A percentile compares a stretch with the other conserved stretches of the same genome.
phyloP scores from a whole-genome alignment of 2,329 filamentous ascomycete species.

The Phoma sp. region DNA sequence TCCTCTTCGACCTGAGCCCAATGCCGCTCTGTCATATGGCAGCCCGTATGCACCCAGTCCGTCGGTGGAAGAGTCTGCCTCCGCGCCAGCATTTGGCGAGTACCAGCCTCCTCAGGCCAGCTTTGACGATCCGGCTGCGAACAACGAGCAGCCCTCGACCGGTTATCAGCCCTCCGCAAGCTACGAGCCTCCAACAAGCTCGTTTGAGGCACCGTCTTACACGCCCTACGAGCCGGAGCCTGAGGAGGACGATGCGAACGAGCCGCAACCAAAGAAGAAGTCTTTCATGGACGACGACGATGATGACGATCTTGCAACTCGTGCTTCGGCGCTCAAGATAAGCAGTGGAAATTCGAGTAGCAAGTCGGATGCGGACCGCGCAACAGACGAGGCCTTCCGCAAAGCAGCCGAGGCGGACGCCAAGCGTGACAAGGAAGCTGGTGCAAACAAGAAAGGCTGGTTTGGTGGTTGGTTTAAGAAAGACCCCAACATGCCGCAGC shows the following conservation, averaged over 20 bases:
- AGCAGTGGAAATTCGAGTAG: conserved; percentile 58
- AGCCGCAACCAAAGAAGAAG: conserved; percentile 65
- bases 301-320: conserved; percentile 68
- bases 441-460: conserved; percentile 63
- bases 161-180: conserved; percentile 42
- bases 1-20: conserved; percentile 39
- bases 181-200: conserved; percentile 36
- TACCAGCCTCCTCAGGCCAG: conserved; percentile 36
- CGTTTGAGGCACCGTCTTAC: conserved; percentile 48
- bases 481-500: conserved; percentile 61
- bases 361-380: conserved; percentile 64
- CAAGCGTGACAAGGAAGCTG: conserved; percentile 60
- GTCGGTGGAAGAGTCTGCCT: conserved; percentile 26
- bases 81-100: conserved; percentile 33
- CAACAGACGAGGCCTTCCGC: conserved; percentile 84
- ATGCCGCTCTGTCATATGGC: conserved; percentile 33
- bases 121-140: conserved; percentile 28
- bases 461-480: conserved; percentile 85
- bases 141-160: conserved; percentile 18
- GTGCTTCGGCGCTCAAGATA: conserved; percentile 58
- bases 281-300: conserved; percentile 84
- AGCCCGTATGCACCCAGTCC: conserved; percentile 42
- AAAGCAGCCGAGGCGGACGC: conserved; percentile 78
- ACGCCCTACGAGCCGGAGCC: conserved; percentile 59
- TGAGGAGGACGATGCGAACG: conserved; percentile 54